Evolutionary conservation across 2,329 filamentous ascomycete genomes (phyloP), one percentile per base, ranked within the genome.

Genomic region (Stachybotrys elegans): DNA sequence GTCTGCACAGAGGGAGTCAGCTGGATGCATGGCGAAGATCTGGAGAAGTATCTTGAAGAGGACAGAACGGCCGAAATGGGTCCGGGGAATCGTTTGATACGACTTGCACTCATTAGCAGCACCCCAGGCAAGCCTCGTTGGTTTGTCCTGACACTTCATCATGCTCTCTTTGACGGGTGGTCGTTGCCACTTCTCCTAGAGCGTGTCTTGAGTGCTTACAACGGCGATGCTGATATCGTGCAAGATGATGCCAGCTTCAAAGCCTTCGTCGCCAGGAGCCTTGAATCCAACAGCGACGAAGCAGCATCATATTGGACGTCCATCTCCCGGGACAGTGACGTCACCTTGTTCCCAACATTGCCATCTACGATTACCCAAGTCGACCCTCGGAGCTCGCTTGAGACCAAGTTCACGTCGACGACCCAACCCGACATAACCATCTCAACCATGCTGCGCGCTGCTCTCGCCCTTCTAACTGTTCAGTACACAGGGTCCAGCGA

Each of bases 131-230:
- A 14, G 12, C 36, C 19, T 6, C 13, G 17, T 3, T 55, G 35
- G 8, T 54, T 61, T 14, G 47, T 57, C 4, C 56, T 53, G 45
- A 53, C 52, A 4, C 46, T 48, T 3, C 58, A 61, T 22, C 59
- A 60, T 22, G 48, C 57, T 3, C 22, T 59, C 1, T 56, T 58
- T 21, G 58, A 61, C 32, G 58, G 57, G 6, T 58, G 53, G 53
- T 52, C 52, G 6, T n/a, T 50, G 35, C 27, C 25, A 8, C 36
- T 53, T 0, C 42, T 53, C 13, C 16, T 48, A 16, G 32, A 35
- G 12, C 22, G 23, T 1, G 25, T 55, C 6, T 29, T 40, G 8
- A 35, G 17, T n/a, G 12, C 48, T 39, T 48, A 48, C 43, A 22
- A 41, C 13, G 43, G 39, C 2, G 14, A 25, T n/a, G 21, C n/a